phyloP scores from a whole-genome alignment of 805 yeast genomes.

The Candida railenensis region DNA sequence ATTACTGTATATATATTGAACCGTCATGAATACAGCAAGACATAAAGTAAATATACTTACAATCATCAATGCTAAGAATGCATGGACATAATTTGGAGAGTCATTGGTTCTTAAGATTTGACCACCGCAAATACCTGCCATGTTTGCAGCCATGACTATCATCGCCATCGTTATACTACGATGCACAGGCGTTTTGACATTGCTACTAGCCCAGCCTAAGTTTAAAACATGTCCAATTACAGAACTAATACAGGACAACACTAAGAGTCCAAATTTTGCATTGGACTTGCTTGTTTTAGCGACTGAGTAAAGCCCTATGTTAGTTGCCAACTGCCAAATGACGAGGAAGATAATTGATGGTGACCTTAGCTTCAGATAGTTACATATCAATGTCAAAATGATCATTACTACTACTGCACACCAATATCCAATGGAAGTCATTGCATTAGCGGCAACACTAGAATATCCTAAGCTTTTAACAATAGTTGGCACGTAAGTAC shows the following conservation, averaged over 20 bases:
- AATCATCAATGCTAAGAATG: conserved; percentile 9
- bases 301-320: conserved; percentile 1
- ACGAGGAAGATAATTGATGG: conserved; percentile 2
- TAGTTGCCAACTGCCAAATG: not conserved
- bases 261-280: not conserved
- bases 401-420: conserved; percentile 8
- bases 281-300: not conserved
- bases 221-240: conserved; percentile 10
- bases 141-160: conserved; percentile 14
- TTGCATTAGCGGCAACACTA: conserved; percentile 12
- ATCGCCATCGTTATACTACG: conserved; percentile 14
- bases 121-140: conserved; percentile 16
- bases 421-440: conserved; percentile 12
- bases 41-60: not conserved
- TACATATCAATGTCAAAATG: not conserved
- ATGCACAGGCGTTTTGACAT: conserved; percentile 10
- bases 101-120: conserved; percentile 14
- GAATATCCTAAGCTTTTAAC: conserved; percentile 11
- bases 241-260: not conserved
- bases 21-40: not conserved
- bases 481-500: conserved; percentile 11
- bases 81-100: conserved; percentile 12
- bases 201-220: conserved; percentile 12
- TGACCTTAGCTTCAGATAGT: not conserved
- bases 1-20: not conserved